A percentile compares a stretch with the other conserved stretches of the same genome.
Evolutionary conservation across 1,284 basidiomycete species (phyloP).

Genomic region (Cutaneotrichosporon cavernicola): DNA sequence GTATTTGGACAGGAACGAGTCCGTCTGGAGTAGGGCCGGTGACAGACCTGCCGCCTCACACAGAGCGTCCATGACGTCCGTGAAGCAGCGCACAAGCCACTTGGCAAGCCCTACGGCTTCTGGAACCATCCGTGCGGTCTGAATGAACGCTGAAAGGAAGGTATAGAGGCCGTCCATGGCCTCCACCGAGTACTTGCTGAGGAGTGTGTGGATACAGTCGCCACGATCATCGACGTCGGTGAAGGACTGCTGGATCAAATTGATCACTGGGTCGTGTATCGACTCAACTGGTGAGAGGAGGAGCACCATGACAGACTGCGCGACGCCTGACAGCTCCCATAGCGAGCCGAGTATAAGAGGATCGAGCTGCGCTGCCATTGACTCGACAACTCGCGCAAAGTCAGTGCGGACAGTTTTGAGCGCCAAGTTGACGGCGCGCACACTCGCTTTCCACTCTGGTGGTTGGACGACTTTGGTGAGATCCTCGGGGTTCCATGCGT

Average conservation of each 20-base stretch:
- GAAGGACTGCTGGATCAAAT: slow-evolving; percentile 73
- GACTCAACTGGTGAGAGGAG: slow-evolving; percentile 76
- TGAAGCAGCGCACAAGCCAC: slow-evolving; percentile 82
- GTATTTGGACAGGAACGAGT: slow-evolving; percentile 55
- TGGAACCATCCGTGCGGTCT: slow-evolving; percentile 64
- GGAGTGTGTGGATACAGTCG: slow-evolving; percentile 76
- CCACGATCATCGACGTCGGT: slow-evolving; percentile 81
- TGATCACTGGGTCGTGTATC: slow-evolving; percentile 70
- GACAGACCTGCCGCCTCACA: slow-evolving; percentile 63
- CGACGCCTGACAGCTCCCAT: slow-evolving; percentile 56
- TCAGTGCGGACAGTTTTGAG: slow-evolving; percentile 62
- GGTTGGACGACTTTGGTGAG: slow-evolving; percentile 40
- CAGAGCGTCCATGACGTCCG: slow-evolving; percentile 83
- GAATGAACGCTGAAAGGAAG: slow-evolving; percentile 66
- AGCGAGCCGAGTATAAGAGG: slow-evolving; percentile 59
- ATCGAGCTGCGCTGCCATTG: slow-evolving; percentile 60
- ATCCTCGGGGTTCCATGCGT: slow-evolving; percentile 46
- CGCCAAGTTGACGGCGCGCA: slow-evolving; percentile 60
- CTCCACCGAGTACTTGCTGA: slow-evolving; percentile 64
- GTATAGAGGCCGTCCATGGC: slow-evolving; percentile 68
- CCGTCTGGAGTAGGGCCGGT: slow-evolving; percentile 41
- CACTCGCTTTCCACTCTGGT: slow-evolving; percentile 43
- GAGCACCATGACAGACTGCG: slow-evolving; percentile 63
- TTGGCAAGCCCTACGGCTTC: slow-evolving; percentile 84
- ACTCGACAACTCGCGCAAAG: slow-evolving; percentile 64